A percentile compares a stretch with the other conserved stretches of the same genome.
Conservation (phyloP, 2,329 filamentous ascomycete genomes). For the Rhytidhysteron rufulum region DNA sequence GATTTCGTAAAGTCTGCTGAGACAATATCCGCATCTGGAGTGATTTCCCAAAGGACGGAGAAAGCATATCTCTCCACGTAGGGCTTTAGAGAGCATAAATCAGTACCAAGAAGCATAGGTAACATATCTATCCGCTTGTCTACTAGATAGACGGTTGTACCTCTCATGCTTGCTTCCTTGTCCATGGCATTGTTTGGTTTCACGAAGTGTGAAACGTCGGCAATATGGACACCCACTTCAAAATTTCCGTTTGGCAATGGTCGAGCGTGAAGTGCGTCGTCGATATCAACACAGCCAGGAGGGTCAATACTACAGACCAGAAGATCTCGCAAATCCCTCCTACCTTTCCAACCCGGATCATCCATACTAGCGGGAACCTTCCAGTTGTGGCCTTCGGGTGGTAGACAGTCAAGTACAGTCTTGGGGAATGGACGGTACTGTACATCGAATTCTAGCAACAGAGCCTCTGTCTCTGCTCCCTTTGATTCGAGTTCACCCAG, state of each 20-base stretch:
- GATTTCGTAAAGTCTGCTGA: conserved; percentile 91
- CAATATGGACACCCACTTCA: conserved; percentile 96
- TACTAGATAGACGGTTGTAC: conserved; percentile 94
- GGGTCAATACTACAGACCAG: conserved; percentile 98
- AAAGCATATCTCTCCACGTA: conserved; percentile 76
- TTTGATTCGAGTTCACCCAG: conserved; percentile 93
- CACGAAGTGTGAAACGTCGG: conserved; percentile 98
- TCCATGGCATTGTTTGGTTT: conserved; percentile 98
- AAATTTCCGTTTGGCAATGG: conserved; percentile 86
- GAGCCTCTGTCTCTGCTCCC: conserved; percentile 92
- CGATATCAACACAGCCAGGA: conserved; percentile 93
- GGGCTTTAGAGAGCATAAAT: conserved; percentile 93
- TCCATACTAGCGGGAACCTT: conserved; percentile 75
- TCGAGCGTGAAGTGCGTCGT: conserved; percentile 89
- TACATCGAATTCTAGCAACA: conserved; percentile 92
- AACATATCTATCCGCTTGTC: conserved; percentile 99
- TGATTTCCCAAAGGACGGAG: conserved; percentile 70
- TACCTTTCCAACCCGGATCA: conserved; percentile 81
- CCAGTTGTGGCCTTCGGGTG: conserved; percentile 89
- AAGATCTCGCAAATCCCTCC: conserved; percentile 78
- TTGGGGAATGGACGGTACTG: conserved; percentile 97
- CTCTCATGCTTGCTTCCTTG: conserved; percentile 84
- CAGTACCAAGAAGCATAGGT: conserved; percentile 90
- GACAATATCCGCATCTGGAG: conserved; percentile 78
- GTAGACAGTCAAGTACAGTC: conserved; percentile 89